Conservation (phyloP, 495 filamentous ascomycete species). For the Xylaria venustula region DNA sequence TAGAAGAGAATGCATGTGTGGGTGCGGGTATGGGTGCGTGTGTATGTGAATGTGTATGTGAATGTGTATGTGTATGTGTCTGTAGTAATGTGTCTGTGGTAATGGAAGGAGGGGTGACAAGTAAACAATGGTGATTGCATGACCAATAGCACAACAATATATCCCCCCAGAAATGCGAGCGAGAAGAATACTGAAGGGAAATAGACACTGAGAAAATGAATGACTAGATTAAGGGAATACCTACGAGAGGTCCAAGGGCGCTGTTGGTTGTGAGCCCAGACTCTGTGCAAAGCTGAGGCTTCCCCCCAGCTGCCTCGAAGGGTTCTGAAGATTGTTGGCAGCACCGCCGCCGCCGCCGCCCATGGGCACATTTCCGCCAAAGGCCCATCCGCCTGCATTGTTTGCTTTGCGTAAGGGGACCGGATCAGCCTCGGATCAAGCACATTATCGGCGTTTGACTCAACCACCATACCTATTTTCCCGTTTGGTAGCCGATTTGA, state of each 20-base stretch:
- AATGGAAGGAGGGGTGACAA: background rate
- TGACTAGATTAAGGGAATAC: constrained; percentile 35
- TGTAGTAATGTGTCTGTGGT: background rate
- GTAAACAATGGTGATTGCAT: no score
- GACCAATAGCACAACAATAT: no score
- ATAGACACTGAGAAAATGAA: no score
- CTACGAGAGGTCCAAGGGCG: constrained; percentile 79
- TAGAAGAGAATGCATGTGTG: no score
- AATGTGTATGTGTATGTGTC: background rate
- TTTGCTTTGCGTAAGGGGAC: constrained; percentile 44
- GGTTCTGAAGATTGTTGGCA: constrained; percentile 37
- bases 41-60: no score
- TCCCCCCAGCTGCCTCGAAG: constrained; percentile 56
- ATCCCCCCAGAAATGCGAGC: no score
- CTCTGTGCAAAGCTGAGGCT: constrained; percentile 80
- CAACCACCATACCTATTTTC: constrained; percentile 60
- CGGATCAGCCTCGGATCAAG: constrained; percentile 31
- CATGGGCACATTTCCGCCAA: constrained; percentile 65
- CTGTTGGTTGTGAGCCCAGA: constrained; percentile 71
- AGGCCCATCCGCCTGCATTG: constrained; percentile 71
- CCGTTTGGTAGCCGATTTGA: constrained; percentile 73
- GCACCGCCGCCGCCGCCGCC: constrained; percentile 67
- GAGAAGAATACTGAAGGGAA: background rate
- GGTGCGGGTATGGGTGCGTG: no score
- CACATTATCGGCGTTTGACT: constrained; percentile 9